Evolutionary conservation across 2,329 filamentous ascomycete genomes (phyloP).

Genomic region (Trichoderma pleuroti): DNA sequence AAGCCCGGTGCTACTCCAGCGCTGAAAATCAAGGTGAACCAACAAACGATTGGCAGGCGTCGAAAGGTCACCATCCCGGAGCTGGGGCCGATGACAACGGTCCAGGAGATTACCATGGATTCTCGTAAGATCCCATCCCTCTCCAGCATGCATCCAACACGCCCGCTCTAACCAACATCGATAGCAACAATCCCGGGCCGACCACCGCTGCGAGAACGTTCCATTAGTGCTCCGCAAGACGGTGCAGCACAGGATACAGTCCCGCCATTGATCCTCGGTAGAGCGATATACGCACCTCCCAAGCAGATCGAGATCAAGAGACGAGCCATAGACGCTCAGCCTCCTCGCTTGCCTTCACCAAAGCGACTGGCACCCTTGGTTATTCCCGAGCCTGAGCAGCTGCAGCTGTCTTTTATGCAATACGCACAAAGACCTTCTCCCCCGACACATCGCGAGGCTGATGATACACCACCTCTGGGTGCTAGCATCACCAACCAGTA

Average conservation of each 20-base stretch:
- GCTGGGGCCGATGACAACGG: constrained; percentile 64
- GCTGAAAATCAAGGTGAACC: constrained; percentile 53
- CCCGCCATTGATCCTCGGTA: background rate
- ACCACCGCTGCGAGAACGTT: constrained; percentile 61
- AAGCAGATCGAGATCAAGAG: constrained; percentile 22
- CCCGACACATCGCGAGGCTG: constrained; percentile 43
- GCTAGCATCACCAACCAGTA: constrained; percentile 41
- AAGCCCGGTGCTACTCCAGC: constrained; percentile 38
- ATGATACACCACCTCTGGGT: constrained; percentile 41
- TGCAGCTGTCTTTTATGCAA: background rate
- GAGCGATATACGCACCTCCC: constrained; percentile 25
- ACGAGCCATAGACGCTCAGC: background rate
- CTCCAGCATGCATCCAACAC: background rate
- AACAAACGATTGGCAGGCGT: constrained; percentile 54
- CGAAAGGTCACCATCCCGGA: constrained; percentile 64
- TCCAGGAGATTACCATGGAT: constrained; percentile 65
- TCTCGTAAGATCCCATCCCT: constrained; percentile 53
- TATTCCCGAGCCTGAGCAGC: constrained; percentile 41
- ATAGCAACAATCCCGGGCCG: constrained; percentile 65
- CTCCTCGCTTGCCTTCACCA: constrained; percentile 40
- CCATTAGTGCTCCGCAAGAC: constrained; percentile 53
- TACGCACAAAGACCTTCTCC: background rate
- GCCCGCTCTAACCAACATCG: background rate
- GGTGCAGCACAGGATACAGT: background rate
- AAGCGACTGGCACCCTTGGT: constrained; percentile 55